Conservation (phyloP, 192 early-diverging fungal genomes). For the Cladochytrium replicatum region DNA sequence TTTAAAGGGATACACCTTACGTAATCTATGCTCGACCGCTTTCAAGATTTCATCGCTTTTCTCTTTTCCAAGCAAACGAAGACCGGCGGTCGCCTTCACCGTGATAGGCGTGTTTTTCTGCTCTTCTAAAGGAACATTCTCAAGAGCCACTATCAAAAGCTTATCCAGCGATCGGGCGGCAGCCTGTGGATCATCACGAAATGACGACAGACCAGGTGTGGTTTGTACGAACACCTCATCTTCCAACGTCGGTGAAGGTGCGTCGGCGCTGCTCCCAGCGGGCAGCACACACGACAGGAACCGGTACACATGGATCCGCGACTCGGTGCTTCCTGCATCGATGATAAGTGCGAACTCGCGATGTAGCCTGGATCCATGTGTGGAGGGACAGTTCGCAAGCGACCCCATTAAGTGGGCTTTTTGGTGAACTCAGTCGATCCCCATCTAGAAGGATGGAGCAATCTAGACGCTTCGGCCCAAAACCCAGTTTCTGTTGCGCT, state of each 20-base stretch:
- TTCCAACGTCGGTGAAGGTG: slow-evolving; percentile 63
- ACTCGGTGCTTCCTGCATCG: slow-evolving; percentile 94
- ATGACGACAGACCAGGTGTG: slow-evolving; percentile 77
- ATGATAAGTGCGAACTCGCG: slow-evolving; percentile 93
- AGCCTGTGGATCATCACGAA: slow-evolving; percentile 46
- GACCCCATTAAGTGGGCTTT: no score
- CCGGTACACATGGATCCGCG: slow-evolving; percentile 92
- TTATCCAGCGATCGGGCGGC: slow-evolving; percentile 74
- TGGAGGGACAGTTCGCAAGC: no score
- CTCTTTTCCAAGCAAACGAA: slow-evolving; percentile 64
- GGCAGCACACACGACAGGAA: slow-evolving; percentile 98
- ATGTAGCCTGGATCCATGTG: no score
- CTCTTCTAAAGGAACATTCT: slow-evolving; percentile 56
- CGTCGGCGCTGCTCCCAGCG: no score
- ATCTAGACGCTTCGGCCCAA: no score
- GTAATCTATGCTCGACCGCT: slow-evolving; percentile 56
- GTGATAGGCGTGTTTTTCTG: slow-evolving; percentile 79
- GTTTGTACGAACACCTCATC: slow-evolving; percentile 79
- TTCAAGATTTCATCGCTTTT: slow-evolving; percentile 66
- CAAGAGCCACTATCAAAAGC: slow-evolving; percentile 65
- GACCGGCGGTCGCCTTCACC: slow-evolving; percentile 92
- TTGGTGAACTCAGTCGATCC: no score
- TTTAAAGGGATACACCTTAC: slow-evolving; percentile 71
- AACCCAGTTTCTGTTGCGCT: no score
- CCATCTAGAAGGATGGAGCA: no score